These are phyloP conservation scores for Cocos nucifera DNA, from an alignment of 176 grass and related monocot species.

Conservation along the genomic window DNA sequence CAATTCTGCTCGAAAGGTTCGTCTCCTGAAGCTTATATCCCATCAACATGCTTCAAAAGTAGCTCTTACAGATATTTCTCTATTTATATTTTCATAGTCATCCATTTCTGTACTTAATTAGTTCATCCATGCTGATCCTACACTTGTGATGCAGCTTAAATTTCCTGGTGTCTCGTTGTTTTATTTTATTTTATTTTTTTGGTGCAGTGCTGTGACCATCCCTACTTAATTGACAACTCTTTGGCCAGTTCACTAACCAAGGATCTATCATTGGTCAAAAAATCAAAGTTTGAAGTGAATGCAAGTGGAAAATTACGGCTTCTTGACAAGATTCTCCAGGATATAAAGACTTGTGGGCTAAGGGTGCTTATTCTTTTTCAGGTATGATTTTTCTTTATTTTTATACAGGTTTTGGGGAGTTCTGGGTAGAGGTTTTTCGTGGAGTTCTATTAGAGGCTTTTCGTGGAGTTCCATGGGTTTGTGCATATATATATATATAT, in stretches of 20 bases:
- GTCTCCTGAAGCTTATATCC: no score
- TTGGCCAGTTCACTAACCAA: slow-evolving; percentile 58
- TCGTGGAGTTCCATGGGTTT: no score
- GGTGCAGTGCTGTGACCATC: slow-evolving; percentile 90
- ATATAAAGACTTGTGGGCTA: slow-evolving; percentile 30
- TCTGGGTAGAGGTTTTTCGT: no score
- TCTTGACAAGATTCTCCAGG: slow-evolving; percentile 76
- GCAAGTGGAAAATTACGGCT: slow-evolving; percentile 79
- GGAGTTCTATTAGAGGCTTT: no score
- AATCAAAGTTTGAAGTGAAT: slow-evolving; percentile 67
- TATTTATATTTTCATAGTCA: no score
- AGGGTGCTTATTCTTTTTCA: slow-evolving; percentile 81
- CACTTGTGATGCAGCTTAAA: no score
- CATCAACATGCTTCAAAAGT: no score
- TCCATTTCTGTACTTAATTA: no score
- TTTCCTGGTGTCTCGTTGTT: no score
- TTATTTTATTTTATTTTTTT: slow-evolving; percentile 1
- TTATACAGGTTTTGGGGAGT: not conserved
- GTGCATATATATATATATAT: no score
- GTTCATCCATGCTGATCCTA: no score
- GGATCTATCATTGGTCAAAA: slow-evolving; percentile 39
- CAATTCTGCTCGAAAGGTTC: slow-evolving; percentile 63
- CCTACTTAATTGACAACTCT: slow-evolving; percentile 65
- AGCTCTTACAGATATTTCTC: no score
- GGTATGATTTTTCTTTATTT: slow-evolving; percentile 22